Evolutionary conservation across 495 filamentous ascomycete genomes (phyloP).

Genomic region (Aspergillus heteromorphus): DNA sequence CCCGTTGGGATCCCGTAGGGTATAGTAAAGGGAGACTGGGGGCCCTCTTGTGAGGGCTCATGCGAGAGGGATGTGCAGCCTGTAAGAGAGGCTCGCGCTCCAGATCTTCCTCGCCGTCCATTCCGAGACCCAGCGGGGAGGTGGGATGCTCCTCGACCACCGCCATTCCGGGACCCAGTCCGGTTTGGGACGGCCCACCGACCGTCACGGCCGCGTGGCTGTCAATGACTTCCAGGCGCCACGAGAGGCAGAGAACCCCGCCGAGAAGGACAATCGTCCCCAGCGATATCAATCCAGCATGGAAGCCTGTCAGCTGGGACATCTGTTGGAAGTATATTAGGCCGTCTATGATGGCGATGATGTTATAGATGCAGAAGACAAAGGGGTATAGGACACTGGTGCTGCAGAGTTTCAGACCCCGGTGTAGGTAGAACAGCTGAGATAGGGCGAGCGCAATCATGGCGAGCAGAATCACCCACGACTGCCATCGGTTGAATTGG

Average conservation of each 20-base stretch:
- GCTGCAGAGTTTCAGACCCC: slow-evolving; percentile 87
- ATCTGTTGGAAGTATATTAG: slow-evolving; percentile 95
- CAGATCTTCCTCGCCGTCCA: slow-evolving; percentile 30
- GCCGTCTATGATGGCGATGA: slow-evolving; percentile 95
- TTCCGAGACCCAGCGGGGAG: slow-evolving; percentile 16
- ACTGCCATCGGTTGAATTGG: slow-evolving; percentile 96
- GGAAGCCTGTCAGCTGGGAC: slow-evolving; percentile 65
- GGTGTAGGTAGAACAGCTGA: slow-evolving; percentile 93
- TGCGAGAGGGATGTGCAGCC: slow-evolving; percentile 12
- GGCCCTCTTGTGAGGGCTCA: slow-evolving; percentile 26
- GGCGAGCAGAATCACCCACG: slow-evolving; percentile 85
- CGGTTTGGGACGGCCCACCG: slow-evolving; percentile 34
- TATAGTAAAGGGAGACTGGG: slow-evolving; percentile 34
- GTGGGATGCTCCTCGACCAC: slow-evolving; percentile 34
- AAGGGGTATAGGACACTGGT: slow-evolving; percentile 96
- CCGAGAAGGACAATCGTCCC: slow-evolving; percentile 80
- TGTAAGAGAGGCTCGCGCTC: slow-evolving; percentile 39
- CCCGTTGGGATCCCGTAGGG: slow-evolving; percentile 21
- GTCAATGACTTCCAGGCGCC: slow-evolving; percentile 77
- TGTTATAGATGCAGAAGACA: slow-evolving; percentile 99
- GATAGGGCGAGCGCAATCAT: slow-evolving; percentile 79
- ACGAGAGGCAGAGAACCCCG: slow-evolving; percentile 88
- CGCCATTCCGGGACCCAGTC: slow-evolving; percentile 40
- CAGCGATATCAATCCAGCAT: slow-evolving; percentile 78
- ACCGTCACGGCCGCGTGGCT: slow-evolving; percentile 43